Base-by-base conservation (phyloP, 1,284 basidiomycete genomes). In the Omphalotus olearius region DNA sequence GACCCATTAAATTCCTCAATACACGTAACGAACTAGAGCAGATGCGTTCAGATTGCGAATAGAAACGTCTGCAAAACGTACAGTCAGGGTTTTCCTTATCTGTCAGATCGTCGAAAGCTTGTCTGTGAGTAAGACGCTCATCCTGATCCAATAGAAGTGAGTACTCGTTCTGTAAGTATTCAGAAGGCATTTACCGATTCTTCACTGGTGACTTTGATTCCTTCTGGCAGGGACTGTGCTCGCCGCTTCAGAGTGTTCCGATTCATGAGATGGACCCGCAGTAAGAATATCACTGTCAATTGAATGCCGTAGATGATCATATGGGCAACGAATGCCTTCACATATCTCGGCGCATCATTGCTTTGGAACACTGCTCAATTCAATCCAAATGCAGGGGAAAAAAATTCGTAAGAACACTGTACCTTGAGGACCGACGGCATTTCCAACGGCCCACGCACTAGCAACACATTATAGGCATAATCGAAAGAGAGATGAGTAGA, bases 61-160 rank as follows among this genome's bases (percentile, higher is more conserved):
- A 35, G 18, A 26, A n/a, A 17, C 17, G 16, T n/a, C 40, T n/a
- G n/a, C 13, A 17, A 14, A 25, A 65, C 68, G 59, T 60, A 75
- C 73, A 78, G 55, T 78, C 74, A 47, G 72, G 69, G 57, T 78
- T 78, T 57, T 79, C 72, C 49, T 60, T 60, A 55, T 78, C 76
- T 13, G 75, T 79, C 11, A 78, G 62, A 56, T 78, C 76, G 51
- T 74, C 72, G 52, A 78, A 78, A 1, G 75, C 75, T 52, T 70
- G 71, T 44, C 60, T 66, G 59, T 76, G 73, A 5, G 59, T 59
- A 44, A 75, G 63, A 26, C 69, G 59, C 53, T 72, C 71, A 25
- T 66, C 64, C 65, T 71, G 30, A 33, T 25, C n/a, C 36, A 39
- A 14, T 23, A 36, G 41, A 2, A 33, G 11, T 51, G 6, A 54